Evolutionary conservation across 352 stramenopile species (phyloP).

Genomic region (Pythium phragmitis): DNA sequence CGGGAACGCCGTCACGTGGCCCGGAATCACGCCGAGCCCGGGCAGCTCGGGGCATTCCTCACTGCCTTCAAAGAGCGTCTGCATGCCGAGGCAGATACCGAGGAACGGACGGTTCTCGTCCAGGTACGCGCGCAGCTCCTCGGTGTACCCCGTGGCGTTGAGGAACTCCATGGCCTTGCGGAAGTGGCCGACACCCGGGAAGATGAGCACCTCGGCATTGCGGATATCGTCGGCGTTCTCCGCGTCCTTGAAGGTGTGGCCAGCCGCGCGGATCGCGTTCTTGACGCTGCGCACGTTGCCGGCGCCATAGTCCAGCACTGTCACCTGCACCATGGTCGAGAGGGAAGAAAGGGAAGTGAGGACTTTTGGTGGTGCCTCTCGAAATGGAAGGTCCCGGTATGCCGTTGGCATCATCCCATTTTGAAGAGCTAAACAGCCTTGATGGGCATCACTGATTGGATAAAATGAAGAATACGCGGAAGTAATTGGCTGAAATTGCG

Average conservation of each 20-base stretch:
- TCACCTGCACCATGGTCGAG: conserved; percentile 63
- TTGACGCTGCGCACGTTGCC: conserved; percentile 97
- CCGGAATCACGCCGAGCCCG: conserved; percentile 93
- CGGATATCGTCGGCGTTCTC: conserved; percentile 89
- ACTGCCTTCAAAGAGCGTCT: conserved; percentile 96
- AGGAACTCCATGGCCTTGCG: conserved; percentile 92
- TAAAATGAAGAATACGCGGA: neutral
- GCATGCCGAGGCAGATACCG: conserved; percentile 98
- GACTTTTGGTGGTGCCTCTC: neutral
- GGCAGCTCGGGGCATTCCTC: conserved; percentile 88
- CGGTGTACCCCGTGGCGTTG: conserved; percentile 83
- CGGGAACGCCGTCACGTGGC: conserved; percentile 90
- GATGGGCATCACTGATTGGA: conserved; percentile 14
- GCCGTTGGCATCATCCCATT: conserved; percentile 10
- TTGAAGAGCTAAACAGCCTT: conserved; percentile 10
- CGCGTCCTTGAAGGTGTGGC: conserved; percentile 89
- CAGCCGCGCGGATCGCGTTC: conserved; percentile 93
- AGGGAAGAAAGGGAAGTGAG: neutral
- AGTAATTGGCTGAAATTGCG: conserved; percentile 11
- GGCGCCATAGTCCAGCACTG: conserved; percentile 98
- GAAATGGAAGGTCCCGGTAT: conserved; percentile 10
- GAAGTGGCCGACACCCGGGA: conserved; percentile 86
- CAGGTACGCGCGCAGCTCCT: conserved; percentile 89
- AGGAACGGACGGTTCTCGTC: conserved; percentile 90
- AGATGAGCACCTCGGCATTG: conserved; percentile 82